phyloP scores from a whole-genome alignment of 345 rosid species.

The Acer saccharum region DNA sequence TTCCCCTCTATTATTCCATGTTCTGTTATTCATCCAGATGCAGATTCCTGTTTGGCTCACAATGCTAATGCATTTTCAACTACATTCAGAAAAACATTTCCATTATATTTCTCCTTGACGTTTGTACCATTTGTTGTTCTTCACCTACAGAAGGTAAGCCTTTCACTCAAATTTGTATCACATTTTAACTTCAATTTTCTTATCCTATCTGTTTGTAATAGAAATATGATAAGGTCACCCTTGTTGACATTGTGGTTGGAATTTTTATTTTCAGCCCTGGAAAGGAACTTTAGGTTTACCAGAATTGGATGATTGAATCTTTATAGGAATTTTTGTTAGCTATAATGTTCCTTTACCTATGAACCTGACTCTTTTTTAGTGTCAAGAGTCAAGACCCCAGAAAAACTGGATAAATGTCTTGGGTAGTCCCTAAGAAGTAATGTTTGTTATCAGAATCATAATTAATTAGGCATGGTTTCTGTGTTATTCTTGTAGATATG shows the following conservation, averaged over 20 bases:
- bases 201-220: not conserved
- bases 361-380: not conserved
- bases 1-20: conserved; percentile 88
- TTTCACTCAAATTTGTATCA: conserved; percentile 21
- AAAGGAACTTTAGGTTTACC: not conserved
- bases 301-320: not conserved
- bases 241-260: not conserved
- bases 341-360: not conserved
- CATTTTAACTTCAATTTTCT: not conserved
- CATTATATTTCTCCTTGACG: conserved; percentile 94
- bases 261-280: not conserved
- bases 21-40: conserved; percentile 85
- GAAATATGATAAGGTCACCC: conserved; percentile 6
- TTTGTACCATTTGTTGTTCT: conserved; percentile 97
- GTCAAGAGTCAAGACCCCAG: too few relatives aligned
- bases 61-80: conserved; percentile 87
- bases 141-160: conserved; percentile 81
- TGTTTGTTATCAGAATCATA: not conserved
- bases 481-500: not conserved
- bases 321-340: not conserved
- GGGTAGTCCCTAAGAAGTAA: not conserved
- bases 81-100: conserved; percentile 95
- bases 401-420: not conserved
- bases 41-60: conserved; percentile 75
- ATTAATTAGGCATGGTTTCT: not conserved